Percentiles rank a stretch among this genome's conserved stretches.
Evolutionary conservation across 2,329 filamentous ascomycete species (phyloP).

Genomic region (Cordyceps tenuipes): DNA sequence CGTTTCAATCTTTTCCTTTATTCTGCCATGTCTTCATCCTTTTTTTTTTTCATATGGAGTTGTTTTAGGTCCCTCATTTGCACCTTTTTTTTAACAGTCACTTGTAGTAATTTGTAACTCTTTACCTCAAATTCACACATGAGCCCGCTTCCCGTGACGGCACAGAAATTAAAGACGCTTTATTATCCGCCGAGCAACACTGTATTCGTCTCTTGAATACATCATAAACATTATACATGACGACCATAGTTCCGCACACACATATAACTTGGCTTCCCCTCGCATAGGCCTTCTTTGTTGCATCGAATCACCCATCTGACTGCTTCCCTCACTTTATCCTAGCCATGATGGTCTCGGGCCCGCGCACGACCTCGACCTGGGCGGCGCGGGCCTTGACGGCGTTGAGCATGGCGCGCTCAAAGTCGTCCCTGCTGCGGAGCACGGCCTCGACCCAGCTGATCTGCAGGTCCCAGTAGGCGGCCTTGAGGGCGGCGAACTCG

Average conservation of each 20-base stretch:
- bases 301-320: not conserved
- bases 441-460: slow-evolving; percentile 95
- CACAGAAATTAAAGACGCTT: not conserved
- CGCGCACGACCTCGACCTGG: slow-evolving; percentile 71
- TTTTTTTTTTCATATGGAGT: slow-evolving; percentile 4
- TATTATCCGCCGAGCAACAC: not conserved
- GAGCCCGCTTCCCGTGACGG: not conserved
- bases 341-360: slow-evolving; percentile 87
- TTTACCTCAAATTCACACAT: not conserved
- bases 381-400: slow-evolving; percentile 83
- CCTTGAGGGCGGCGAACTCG: slow-evolving; percentile 78
- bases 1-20: not conserved
- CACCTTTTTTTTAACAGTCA: not conserved
- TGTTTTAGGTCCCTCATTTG: slow-evolving; percentile 3
- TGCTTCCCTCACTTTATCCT: slow-evolving; percentile 42
- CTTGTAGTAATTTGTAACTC: slow-evolving; percentile 1
- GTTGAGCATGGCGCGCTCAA: slow-evolving; percentile 83
- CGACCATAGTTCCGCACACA: not conserved
- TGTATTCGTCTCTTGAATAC: not conserved
- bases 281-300: not conserved
- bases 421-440: slow-evolving; percentile 79
- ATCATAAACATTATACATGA: not conserved
- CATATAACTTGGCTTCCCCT: not conserved
- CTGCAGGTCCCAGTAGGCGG: slow-evolving; percentile 85
- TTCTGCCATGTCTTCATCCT: not conserved